Percentiles rank a stretch among this genome's conserved stretches.
Conservation (phyloP, 176 grass and related monocot genomes). For the Aegilops sharonensis region DNA sequence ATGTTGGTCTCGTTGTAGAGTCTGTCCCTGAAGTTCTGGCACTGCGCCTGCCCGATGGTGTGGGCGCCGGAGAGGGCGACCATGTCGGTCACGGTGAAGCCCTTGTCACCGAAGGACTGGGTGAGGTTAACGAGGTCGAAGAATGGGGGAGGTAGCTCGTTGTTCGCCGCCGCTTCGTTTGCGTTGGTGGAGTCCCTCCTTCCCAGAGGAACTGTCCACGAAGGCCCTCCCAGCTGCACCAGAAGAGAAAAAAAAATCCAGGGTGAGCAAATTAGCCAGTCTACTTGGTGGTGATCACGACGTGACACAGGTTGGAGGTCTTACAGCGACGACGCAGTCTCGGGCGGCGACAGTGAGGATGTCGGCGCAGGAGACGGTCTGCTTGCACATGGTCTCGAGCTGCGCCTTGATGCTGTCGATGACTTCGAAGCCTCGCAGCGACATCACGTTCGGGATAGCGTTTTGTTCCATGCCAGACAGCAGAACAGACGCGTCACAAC, state of each 20-base stretch:
- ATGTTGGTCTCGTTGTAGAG: slow-evolving; percentile 80
- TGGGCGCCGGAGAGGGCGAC: slow-evolving; percentile 70
- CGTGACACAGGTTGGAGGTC: background rate
- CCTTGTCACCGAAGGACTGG: slow-evolving; percentile 32
- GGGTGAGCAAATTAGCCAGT: background rate
- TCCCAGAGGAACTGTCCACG: slow-evolving; percentile 44
- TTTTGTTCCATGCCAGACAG: slow-evolving; percentile 60
- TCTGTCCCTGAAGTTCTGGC: slow-evolving; percentile 39
- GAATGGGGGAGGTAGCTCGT: slow-evolving; percentile 40
- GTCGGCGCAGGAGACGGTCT: slow-evolving; percentile 76
- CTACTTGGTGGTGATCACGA: background rate
- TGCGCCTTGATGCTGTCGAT: slow-evolving; percentile 64
- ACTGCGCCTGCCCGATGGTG: slow-evolving; percentile 72
- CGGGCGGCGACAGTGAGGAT: slow-evolving; percentile 62
- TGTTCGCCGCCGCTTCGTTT: slow-evolving; percentile 25
- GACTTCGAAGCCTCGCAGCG: slow-evolving; percentile 54
- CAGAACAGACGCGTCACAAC: slow-evolving; percentile 69
- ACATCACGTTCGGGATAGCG: slow-evolving; percentile 31
- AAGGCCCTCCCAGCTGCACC: slow-evolving; percentile 46
- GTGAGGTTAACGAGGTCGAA: slow-evolving; percentile 37
- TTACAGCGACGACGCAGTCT: slow-evolving; percentile 58
- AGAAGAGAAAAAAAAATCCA: background rate
- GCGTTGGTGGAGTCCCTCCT: slow-evolving; percentile 46
- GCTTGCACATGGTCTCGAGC: slow-evolving; percentile 44
- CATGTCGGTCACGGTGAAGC: slow-evolving; percentile 51